Conservation (phyloP, 768 basidiomycete species). For the Mycena haematopus region DNA sequence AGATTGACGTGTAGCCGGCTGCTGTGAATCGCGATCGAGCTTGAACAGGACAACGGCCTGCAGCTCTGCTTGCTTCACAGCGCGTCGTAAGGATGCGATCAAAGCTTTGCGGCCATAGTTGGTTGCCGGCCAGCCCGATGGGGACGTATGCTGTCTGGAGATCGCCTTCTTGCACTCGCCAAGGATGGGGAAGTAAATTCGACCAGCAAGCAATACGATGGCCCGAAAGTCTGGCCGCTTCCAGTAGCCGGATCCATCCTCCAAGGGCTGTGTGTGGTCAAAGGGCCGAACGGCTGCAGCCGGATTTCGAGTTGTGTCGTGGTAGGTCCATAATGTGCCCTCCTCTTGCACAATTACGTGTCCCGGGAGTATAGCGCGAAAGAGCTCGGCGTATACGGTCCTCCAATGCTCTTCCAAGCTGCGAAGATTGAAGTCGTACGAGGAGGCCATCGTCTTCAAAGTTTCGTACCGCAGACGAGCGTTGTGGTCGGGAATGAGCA, state of each 20-base stretch:
- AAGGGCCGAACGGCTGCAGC: not conserved
- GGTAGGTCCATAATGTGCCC: slow-evolving; percentile 6
- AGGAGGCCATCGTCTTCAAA: not conserved
- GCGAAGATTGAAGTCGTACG: slow-evolving; percentile 1
- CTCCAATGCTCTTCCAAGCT: slow-evolving; percentile 10
- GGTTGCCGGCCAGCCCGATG: slow-evolving; percentile 10
- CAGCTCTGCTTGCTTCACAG: slow-evolving; percentile 1
- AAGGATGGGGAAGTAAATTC: slow-evolving; percentile 1
- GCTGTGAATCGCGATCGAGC: not conserved
- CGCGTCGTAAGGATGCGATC: not conserved
- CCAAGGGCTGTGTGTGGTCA: slow-evolving; percentile 5
- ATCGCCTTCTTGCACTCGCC: slow-evolving; percentile 12
- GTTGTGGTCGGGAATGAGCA: not conserved
- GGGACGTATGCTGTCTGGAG: not conserved
- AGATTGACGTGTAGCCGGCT: not conserved
- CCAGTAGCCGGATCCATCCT: not conserved
- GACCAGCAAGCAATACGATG: not conserved
- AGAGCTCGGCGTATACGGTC: not conserved
- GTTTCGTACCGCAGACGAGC: not conserved
- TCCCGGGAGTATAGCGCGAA: not conserved
- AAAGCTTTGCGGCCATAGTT: not conserved
- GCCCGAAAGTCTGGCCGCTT: slow-evolving; percentile 6
- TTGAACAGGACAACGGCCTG: slow-evolving; percentile 11
- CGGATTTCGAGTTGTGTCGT: slow-evolving; percentile 3
- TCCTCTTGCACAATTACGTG: slow-evolving; percentile 1